Evolutionary conservation across 495 filamentous ascomycete genomes (phyloP).

Genomic region (Parathielavia hyrcaniae): DNA sequence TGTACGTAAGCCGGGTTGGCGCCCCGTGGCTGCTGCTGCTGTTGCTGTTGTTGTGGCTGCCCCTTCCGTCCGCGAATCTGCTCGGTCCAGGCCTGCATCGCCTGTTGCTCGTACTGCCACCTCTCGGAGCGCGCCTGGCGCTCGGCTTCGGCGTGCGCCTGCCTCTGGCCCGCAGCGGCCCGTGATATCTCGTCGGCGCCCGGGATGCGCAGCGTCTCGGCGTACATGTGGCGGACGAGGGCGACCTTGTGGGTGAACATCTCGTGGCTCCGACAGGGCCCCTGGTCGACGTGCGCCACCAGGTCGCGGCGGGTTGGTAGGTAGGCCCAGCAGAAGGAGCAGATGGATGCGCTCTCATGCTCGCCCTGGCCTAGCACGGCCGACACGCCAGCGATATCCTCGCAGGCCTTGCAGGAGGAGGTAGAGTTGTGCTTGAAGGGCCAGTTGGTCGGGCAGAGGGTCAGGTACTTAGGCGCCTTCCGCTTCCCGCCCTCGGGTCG

Average conservation of each 20-base stretch:
- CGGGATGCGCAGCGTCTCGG: slow-evolving; percentile 1
- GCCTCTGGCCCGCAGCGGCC: neutral
- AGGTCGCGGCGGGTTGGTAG: slow-evolving; percentile 6
- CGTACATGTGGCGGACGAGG: slow-evolving; percentile 12
- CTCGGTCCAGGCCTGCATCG: too few species aligned
- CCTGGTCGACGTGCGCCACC: slow-evolving; percentile 3
- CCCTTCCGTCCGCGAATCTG: too few species aligned
- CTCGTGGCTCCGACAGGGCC: slow-evolving; percentile 13
- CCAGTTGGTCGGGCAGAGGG: slow-evolving; percentile 17
- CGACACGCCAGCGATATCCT: slow-evolving; percentile 1
- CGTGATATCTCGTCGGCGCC: neutral
- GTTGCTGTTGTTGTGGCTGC: too few species aligned
- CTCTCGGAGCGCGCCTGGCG: slow-evolving; percentile 5
- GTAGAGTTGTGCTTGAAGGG: slow-evolving; percentile 7
- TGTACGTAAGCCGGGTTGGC: too few species aligned
- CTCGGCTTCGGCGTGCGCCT: slow-evolving; percentile 9
- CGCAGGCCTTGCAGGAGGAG: slow-evolving; percentile 8
- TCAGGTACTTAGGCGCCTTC: slow-evolving; percentile 14
- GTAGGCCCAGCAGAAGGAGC: slow-evolving; percentile 15
- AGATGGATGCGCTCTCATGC: slow-evolving; percentile 15
- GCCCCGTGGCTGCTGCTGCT: too few species aligned
- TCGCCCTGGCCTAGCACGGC: slow-evolving; percentile 2
- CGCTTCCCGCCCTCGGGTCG: slow-evolving; percentile 1
- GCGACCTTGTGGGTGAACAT: slow-evolving; percentile 3
- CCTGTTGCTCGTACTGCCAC: slow-evolving; percentile 1